Evolutionary conservation across 352 stramenopile genomes (phyloP).

Genomic region (Phytophthora hibernalis): DNA sequence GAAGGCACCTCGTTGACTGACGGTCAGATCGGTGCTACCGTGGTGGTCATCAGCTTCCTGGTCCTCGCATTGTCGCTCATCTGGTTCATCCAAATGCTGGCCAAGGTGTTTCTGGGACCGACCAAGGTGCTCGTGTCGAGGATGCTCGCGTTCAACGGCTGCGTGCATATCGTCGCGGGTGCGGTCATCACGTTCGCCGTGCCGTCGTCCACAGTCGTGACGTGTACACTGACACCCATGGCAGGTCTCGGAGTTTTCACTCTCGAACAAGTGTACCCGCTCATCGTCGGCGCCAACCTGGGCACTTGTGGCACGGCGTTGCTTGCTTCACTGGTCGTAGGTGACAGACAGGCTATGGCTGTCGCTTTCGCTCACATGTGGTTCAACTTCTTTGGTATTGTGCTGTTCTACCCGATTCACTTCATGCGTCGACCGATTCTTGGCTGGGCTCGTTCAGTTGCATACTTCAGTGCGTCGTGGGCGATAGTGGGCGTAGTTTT

Average conservation of each 20-base stretch:
- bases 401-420: constrained; percentile 92
- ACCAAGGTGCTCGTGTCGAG: constrained; percentile 85
- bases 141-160: constrained; percentile 88
- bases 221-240: constrained; percentile 86
- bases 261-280: constrained; percentile 88
- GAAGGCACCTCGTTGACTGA: constrained; percentile 35
- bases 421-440: constrained; percentile 83
- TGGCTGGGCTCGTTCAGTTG: constrained; percentile 67
- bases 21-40: constrained; percentile 45
- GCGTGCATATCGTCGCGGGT: constrained; percentile 87
- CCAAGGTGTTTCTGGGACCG: constrained; percentile 70
- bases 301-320: constrained; percentile 91
- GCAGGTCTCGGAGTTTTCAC: constrained; percentile 87
- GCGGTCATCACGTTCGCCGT: constrained; percentile 84
- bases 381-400: constrained; percentile 91
- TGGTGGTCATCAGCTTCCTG: constrained; percentile 49
- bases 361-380: constrained; percentile 91
- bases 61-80: constrained; percentile 50
- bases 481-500: constrained; percentile 52
- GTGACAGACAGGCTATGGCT: constrained; percentile 72
- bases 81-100: constrained; percentile 53
- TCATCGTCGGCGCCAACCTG: constrained; percentile 93
- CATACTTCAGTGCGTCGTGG: constrained; percentile 65
- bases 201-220: constrained; percentile 91
- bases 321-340: constrained; percentile 84